Conservation (phyloP, 192 early-diverging fungal genomes). For the Mortierella hygrophila region DNA sequence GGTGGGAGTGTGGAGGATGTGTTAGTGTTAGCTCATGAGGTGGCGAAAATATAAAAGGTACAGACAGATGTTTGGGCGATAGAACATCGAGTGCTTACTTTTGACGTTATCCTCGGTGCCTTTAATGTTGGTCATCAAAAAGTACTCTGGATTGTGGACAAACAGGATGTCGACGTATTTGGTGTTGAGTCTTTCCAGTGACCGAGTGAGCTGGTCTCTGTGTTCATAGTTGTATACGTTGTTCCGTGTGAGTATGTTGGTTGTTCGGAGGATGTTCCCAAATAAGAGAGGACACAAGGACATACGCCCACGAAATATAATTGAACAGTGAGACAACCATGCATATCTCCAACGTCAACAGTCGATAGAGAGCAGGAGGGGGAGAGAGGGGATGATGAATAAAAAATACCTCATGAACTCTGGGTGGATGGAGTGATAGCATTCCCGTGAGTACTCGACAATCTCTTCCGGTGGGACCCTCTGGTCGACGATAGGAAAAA, state of each 20-base stretch:
- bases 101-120: slow-evolving; percentile 38
- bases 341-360: background rate
- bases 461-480: slow-evolving; percentile 52
- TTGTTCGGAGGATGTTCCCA: background rate
- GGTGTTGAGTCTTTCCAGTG: slow-evolving; percentile 42
- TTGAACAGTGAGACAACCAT: slow-evolving; percentile 1
- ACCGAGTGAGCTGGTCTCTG: slow-evolving; percentile 55
- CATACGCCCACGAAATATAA: background rate
- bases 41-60: background rate
- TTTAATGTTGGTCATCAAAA: slow-evolving; percentile 49
- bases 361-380: background rate
- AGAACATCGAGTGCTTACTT: slow-evolving; percentile 15
- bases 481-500: slow-evolving; percentile 5
- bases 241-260: background rate
- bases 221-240: background rate
- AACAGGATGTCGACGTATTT: slow-evolving; percentile 53
- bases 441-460: slow-evolving; percentile 43
- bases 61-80: too few species aligned
- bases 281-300: background rate
- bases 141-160: slow-evolving; percentile 60
- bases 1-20: background rate
- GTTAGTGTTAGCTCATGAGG: too few species aligned
- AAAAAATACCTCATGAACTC: slow-evolving; percentile 52
- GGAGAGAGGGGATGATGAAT: background rate
- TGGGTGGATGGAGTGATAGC: slow-evolving; percentile 58